A percentile compares a stretch with the other conserved stretches of the same genome.
Conservation (phyloP, 768 basidiomycete species). For the Hericium erinaceus region DNA sequence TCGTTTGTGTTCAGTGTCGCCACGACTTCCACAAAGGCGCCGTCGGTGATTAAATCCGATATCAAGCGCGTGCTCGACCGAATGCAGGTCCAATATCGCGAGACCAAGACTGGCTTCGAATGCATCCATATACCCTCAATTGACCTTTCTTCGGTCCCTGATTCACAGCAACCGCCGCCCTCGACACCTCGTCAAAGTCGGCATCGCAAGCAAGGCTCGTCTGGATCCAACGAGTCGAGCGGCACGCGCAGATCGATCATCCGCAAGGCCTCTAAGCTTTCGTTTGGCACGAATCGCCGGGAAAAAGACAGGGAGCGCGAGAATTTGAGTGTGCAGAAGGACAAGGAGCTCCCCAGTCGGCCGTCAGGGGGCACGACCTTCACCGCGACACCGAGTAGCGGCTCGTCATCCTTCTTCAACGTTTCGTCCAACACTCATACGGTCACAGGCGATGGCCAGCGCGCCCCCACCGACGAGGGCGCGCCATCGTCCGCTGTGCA, state of each 20-base stretch:
- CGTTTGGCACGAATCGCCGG: constrained; percentile 59
- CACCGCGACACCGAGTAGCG: constrained; percentile 61
- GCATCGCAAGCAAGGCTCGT: constrained; percentile 36
- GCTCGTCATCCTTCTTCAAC: constrained; percentile 83
- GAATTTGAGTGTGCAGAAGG: constrained; percentile 23
- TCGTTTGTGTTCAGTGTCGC: constrained; percentile 52
- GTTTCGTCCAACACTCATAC: constrained; percentile 49
- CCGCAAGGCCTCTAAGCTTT: constrained; percentile 72
- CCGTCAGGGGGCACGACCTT: constrained; percentile 39
- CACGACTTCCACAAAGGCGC: constrained; percentile 88
- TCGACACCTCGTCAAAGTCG: constrained; percentile 24
- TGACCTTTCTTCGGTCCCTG: constrained; percentile 69
- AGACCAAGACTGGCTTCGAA: constrained; percentile 87
- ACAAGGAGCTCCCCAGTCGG: constrained; percentile 30
- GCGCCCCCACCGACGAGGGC: constrained; percentile 15
- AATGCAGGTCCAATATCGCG: constrained; percentile 92
- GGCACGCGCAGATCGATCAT: constrained; percentile 45
- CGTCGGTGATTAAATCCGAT: constrained; percentile 72
- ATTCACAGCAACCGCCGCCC: constrained; percentile 11
- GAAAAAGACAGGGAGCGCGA: constrained; percentile 28
- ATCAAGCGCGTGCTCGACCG: constrained; percentile 82
- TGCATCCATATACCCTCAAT: constrained; percentile 95
- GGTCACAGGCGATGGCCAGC: constrained; percentile 26
- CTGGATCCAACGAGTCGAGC: constrained; percentile 43
- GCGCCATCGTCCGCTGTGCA: constrained; percentile 1